Percentiles rank a stretch among this genome's conserved stretches.
These are phyloP conservation scores for Candida pseudoglaebosa DNA, from an alignment of 805 yeast genomes.

Conservation along the genomic window DNA sequence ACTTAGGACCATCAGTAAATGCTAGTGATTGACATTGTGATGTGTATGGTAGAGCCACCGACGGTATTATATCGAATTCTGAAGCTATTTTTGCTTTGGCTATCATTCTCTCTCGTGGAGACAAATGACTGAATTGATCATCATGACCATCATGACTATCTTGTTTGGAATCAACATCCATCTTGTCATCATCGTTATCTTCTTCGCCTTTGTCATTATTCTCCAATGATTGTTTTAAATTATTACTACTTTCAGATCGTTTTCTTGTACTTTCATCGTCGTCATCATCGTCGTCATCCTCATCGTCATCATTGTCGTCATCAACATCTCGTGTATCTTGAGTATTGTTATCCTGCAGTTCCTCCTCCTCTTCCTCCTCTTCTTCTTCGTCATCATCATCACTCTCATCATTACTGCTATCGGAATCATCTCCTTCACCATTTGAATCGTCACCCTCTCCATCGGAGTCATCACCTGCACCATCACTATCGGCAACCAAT, in stretches of 20 bases:
- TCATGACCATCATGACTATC: not conserved
- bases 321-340: conserved; percentile 8
- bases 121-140: conserved; percentile 8
- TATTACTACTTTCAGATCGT: too few relatives aligned
- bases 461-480: conserved; percentile 15
- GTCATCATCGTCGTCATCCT: conserved; percentile 7
- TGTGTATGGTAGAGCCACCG: conserved; percentile 83
- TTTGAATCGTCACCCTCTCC: conserved; percentile 14
- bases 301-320: conserved; percentile 11
- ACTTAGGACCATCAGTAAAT: conserved; percentile 73
- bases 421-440: conserved; percentile 13
- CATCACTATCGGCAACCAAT: conserved; percentile 13
- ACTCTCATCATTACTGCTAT: conserved; percentile 13
- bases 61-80: conserved; percentile 70
- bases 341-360: too few relatives aligned
- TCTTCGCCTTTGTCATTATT: conserved; percentile 3
- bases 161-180: not conserved
- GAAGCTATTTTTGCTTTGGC: conserved; percentile 48
- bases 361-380: conserved; percentile 12
- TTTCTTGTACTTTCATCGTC: conserved; percentile 10
- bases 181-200: not conserved
- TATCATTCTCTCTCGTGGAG: conserved; percentile 25
- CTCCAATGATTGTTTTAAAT: too few relatives aligned
- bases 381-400: conserved; percentile 15
- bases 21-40: conserved; percentile 75